Evolutionary conservation across 2,329 filamentous ascomycete species (phyloP).

Genomic region (Pseudogymnoascus sp.): DNA sequence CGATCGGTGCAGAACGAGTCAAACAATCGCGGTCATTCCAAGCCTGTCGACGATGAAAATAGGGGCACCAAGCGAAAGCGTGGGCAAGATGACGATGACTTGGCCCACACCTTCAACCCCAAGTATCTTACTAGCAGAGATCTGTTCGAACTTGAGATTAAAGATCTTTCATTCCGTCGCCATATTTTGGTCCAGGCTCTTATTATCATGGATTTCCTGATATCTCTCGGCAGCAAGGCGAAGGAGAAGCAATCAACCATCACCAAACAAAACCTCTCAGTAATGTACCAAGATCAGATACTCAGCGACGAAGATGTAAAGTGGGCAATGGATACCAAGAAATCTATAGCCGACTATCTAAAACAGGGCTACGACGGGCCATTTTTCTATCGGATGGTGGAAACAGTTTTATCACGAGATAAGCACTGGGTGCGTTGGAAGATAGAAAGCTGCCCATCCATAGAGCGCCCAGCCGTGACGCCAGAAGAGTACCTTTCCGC

Average conservation of each 20-base stretch:
- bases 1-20: slow-evolving; percentile 51
- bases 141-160: slow-evolving; percentile 92
- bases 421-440: slow-evolving; percentile 99
- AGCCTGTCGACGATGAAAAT: slow-evolving; percentile 53
- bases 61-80: slow-evolving; percentile 64
- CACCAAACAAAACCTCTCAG: slow-evolving; percentile 64
- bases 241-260: slow-evolving; percentile 69
- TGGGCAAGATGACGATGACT: slow-evolving; percentile 52
- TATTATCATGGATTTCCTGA: slow-evolving; percentile 87
- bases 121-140: slow-evolving; percentile 98
- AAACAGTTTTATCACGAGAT: slow-evolving; percentile 88
- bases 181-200: slow-evolving; percentile 93
- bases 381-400: slow-evolving; percentile 93
- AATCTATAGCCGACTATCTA: slow-evolving; percentile 72
- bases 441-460: slow-evolving; percentile 81
- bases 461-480: slow-evolving; percentile 66
- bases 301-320: slow-evolving; percentile 80
- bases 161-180: slow-evolving; percentile 86
- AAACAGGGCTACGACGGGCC: slow-evolving; percentile 73
- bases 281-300: slow-evolving; percentile 69
- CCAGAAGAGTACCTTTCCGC: slow-evolving; percentile 62
- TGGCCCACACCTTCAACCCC: slow-evolving; percentile 77
- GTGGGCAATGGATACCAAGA: slow-evolving; percentile 76
- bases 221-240: slow-evolving; percentile 76
- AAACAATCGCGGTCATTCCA: slow-evolving; percentile 39